Percentiles rank a stretch among this genome's conserved stretches.
phyloP scores from a whole-genome alignment of 371 early-diverging fungal genomes.

The Mortierella sp. region DNA sequence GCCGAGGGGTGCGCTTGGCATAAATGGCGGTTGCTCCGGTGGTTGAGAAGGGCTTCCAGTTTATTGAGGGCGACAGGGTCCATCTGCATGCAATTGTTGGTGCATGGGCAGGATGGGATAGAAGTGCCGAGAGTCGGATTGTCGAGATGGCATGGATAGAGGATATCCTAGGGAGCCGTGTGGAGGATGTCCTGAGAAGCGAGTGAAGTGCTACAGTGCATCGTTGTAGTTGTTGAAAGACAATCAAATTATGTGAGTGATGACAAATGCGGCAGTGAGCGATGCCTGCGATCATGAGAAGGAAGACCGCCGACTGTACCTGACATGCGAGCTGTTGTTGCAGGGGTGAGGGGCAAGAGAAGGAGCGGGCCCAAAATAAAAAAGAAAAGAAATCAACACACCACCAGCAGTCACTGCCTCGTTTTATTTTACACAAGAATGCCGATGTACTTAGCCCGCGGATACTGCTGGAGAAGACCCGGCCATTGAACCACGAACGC shows the following conservation, averaged over 20 bases:
- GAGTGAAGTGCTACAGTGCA: slow-evolving; percentile 22
- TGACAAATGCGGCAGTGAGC: background rate
- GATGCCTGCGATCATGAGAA: background rate
- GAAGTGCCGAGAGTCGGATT: background rate
- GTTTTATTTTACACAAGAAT: slow-evolving; percentile 71
- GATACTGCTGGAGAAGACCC: slow-evolving; percentile 64
- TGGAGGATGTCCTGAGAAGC: slow-evolving; percentile 13
- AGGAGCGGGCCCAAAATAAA: background rate
- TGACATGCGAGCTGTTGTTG: slow-evolving; percentile 4
- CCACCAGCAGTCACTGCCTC: slow-evolving; percentile 15
- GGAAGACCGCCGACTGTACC: background rate
- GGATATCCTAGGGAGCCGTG: background rate
- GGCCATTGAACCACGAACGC: slow-evolving; percentile 95
- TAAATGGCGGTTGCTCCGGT: slow-evolving; percentile 16
- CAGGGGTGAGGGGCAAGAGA: background rate
- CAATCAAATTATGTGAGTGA: background rate
- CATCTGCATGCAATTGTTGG: background rate
- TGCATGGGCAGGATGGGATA: background rate
- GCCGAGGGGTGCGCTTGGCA: slow-evolving; percentile 46
- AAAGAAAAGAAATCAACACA: slow-evolving; percentile 8
- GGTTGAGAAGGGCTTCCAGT: slow-evolving; percentile 24
- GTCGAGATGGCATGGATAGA: background rate
- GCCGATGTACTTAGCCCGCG: slow-evolving; percentile 79
- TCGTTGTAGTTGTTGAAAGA: background rate
- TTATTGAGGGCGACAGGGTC: background rate